Evolutionary conservation across 73 alveolate genomes (phyloP).

Genomic region (Breviolum minutum): DNA sequence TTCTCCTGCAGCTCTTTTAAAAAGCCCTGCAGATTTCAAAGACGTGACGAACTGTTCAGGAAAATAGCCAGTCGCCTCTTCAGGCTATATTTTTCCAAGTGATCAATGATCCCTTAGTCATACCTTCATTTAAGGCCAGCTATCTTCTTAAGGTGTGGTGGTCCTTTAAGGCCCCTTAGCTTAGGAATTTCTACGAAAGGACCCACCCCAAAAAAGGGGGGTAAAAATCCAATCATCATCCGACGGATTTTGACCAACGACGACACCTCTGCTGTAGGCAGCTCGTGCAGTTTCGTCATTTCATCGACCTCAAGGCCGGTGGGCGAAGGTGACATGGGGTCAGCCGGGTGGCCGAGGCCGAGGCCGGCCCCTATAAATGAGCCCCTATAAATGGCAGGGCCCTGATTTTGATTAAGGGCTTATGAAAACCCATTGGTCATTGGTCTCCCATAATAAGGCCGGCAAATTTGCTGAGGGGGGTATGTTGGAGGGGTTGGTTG

Average conservation of each 20-base stretch:
- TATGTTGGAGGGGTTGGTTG: too few species aligned
- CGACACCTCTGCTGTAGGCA: slow-evolving; percentile 8
- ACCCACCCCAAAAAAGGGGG: too few species aligned
- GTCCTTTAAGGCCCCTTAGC: too few species aligned
- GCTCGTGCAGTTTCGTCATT: neutral
- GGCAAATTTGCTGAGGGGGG: too few species aligned
- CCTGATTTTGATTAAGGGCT: neutral
- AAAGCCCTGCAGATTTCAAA: neutral
- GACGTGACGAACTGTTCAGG: neutral
- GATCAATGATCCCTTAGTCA: too few species aligned
- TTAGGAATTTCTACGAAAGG: too few species aligned
- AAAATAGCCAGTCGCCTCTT: too few species aligned
- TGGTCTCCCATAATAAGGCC: neutral
- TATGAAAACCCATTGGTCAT: neutral
- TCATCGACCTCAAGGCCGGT: neutral
- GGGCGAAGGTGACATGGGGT: neutral
- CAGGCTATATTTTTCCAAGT: too few species aligned
- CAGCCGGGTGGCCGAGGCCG: neutral
- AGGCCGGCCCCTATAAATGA: neutral
- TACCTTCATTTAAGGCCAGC: too few species aligned
- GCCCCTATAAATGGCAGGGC: neutral
- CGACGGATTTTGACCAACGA: too few species aligned
- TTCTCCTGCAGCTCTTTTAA: neutral
- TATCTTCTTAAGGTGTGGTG: too few species aligned
- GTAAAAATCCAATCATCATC: too few species aligned